These are phyloP conservation scores for Oryza rufipogon DNA, from an alignment of 176 grass and related monocot species.

Conservation along the genomic window DNA sequence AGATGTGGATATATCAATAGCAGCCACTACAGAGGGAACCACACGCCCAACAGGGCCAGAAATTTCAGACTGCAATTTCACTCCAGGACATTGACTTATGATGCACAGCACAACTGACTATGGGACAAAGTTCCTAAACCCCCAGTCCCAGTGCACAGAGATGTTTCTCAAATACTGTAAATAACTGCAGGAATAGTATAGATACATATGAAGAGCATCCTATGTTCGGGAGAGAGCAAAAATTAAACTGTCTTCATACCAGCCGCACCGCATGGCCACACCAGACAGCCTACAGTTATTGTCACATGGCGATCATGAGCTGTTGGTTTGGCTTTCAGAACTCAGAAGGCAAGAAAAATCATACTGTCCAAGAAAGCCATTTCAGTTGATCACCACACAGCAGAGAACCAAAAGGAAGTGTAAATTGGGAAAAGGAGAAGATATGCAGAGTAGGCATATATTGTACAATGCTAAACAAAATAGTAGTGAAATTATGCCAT, in stretches of 20 bases:
- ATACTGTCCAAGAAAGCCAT: conserved; percentile 10
- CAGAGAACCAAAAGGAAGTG: not conserved
- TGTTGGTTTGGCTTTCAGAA: not conserved
- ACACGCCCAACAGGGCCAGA: conserved; percentile 40
- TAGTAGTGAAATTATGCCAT: not conserved
- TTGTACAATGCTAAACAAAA: not conserved
- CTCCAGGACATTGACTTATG: conserved; percentile 34
- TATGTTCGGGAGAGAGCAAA: conserved; percentile 44
- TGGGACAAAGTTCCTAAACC: conserved; percentile 31
- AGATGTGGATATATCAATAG: conserved; percentile 62
- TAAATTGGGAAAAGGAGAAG: not conserved
- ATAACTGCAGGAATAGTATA: conserved; percentile 20
- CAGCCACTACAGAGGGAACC: conserved; percentile 49
- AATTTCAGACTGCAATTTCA: conserved; percentile 47
- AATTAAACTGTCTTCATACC: not conserved
- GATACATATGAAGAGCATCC: conserved; percentile 49
- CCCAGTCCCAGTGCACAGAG: conserved; percentile 25
- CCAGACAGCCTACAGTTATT: conserved; percentile 17
- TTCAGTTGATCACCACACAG: not conserved
- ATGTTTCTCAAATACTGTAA: conserved; percentile 32
- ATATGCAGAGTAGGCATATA: not conserved
- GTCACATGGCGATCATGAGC: conserved; percentile 16
- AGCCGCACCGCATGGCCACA: conserved; percentile 10
- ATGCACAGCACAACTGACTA: conserved; percentile 22
- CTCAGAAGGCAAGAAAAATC: not conserved